These are phyloP conservation scores for Setaria viridis DNA, from an alignment of 202 grass and related monocot genomes.

Conservation along the genomic window DNA sequence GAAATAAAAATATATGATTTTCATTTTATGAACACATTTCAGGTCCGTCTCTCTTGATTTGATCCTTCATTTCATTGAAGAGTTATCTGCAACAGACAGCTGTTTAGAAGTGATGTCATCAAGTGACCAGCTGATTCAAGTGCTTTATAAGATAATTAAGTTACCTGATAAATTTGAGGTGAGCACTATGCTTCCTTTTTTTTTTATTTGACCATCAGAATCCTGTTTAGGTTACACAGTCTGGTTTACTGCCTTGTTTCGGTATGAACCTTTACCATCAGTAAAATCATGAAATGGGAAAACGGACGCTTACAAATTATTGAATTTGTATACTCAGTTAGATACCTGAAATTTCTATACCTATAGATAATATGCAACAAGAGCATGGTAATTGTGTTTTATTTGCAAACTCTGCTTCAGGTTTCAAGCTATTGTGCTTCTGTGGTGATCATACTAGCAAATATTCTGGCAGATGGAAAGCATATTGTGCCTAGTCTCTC, in stretches of 20 bases:
- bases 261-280: not conserved
- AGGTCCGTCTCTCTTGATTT: constrained; percentile 66
- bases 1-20: not conserved
- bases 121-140: constrained; percentile 67
- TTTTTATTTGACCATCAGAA: constrained; percentile 25
- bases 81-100: constrained; percentile 70
- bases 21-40: constrained; percentile 48
- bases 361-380: constrained; percentile 25
- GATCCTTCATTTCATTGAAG: constrained; percentile 78
- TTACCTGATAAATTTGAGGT: constrained; percentile 96
- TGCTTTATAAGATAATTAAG: constrained; percentile 71
- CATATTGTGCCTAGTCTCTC: constrained; percentile 57
- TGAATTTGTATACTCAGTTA: constrained; percentile 29
- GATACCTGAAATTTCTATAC: constrained; percentile 28
- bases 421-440: constrained; percentile 63
- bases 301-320: not conserved
- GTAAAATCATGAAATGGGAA: constrained; percentile 1
- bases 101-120: constrained; percentile 66
- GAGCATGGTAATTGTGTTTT: not conserved
- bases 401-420: constrained; percentile 58
- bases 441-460: constrained; percentile 81
- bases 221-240: not conserved
- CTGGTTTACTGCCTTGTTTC: constrained; percentile 33
- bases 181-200: constrained; percentile 40
- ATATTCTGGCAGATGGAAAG: constrained; percentile 81